Evolutionary conservation across 1,284 basidiomycete species (phyloP), one percentile per base, ranked within the genome.

Genomic region (Pseudozyma tsukubaensis): DNA sequence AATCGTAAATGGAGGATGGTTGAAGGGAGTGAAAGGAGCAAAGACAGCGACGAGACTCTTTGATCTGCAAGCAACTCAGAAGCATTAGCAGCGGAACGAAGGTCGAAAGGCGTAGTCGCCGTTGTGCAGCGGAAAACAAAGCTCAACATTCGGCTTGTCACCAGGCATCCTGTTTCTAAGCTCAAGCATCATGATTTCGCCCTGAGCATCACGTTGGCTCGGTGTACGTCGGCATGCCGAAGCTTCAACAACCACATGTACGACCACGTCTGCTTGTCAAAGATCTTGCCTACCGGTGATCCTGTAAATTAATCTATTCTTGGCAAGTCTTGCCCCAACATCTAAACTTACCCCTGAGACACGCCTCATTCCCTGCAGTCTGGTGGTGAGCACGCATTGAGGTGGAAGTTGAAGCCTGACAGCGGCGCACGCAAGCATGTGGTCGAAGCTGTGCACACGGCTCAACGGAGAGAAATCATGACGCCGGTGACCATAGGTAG

Each of bases 1-100:
- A 14, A 50, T 18, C 14, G 19, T 16, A 36, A 24, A 19, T 47
- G 44, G 44, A 45, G 45, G 64, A 45, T 67, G 57, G 50, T 32
- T 35, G 48, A 44, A 45, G 43, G 13, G n/a, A 43, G 42, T 14
- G 39, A 40, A 40, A 24, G 24, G 45, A 47, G 45, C 14, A 21
- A 48, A 29, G 29, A 49, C n/a, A 29, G 35, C 32, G n/a, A 11
- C 32, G 48, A 18, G 24, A 32, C 14, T 19, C 35, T 18, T 1
- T 18, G 19, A 43, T 14, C 16, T 9, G n/a, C 14, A 43, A 9
- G 7, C 42, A 43, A 6, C 14, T 42, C 14, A 7, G 14, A 6
- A 43, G 24, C 24, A 29, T 3, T 6, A 29, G 24, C 24, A 29
- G 24, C 24, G 24, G 24, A 29, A 3, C 24, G 24, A 29, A 29